Conservation (phyloP, 164 flowering plant species). For the Vitis labrusca region DNA sequence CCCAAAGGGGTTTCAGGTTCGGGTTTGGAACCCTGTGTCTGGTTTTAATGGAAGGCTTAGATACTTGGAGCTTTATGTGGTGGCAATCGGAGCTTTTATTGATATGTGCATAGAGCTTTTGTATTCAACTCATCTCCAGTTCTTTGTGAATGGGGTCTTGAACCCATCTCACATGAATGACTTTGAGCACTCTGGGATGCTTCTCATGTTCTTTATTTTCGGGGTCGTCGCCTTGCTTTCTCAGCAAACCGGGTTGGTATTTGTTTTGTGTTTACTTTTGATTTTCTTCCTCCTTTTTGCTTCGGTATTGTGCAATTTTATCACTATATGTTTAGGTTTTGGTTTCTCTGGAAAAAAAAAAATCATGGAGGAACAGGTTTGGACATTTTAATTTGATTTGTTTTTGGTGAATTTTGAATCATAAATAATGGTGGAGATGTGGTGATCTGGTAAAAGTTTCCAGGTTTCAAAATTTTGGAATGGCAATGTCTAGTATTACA, state of each 20-base stretch:
- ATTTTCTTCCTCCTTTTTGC: background rate
- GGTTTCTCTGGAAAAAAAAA: background rate
- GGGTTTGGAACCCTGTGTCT: conserved; percentile 86
- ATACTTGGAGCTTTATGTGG: conserved; percentile 76
- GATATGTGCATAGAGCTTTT: conserved; percentile 85
- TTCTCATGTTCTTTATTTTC: conserved; percentile 90
- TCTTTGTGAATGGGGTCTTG: conserved; percentile 78
- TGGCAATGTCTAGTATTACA: background rate
- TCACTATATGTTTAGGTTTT: background rate
- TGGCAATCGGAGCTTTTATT: conserved; percentile 64
- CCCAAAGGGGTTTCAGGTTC: conserved; percentile 64
- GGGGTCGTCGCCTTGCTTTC: conserved; percentile 65
- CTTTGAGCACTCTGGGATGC: conserved; percentile 97
- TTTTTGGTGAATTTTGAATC: background rate
- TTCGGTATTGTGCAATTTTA: background rate
- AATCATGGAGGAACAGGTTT: too few species aligned
- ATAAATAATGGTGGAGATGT: background rate
- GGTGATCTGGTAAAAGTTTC: background rate
- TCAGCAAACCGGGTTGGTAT: conserved; percentile 68
- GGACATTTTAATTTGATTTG: background rate
- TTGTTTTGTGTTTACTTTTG: background rate
- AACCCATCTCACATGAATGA: conserved; percentile 93
- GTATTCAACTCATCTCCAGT: conserved; percentile 82
- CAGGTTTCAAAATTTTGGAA: background rate
- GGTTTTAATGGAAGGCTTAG: conserved; percentile 67